Evolutionary conservation across 352 stramenopile genomes (phyloP).

Genomic region (Plasmopara muralis): DNA sequence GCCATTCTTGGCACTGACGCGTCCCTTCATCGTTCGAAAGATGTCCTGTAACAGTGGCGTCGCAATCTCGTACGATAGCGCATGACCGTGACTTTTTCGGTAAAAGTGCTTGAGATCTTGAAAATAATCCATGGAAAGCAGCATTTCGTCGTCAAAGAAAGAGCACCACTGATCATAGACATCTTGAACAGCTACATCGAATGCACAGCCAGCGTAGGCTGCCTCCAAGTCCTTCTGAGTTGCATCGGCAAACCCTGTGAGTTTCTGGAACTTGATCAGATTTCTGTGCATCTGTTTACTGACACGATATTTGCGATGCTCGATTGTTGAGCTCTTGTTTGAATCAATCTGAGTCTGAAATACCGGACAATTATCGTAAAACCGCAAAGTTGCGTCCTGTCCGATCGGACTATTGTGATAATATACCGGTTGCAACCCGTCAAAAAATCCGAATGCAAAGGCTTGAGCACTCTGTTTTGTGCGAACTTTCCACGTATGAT

Average conservation of each 20-base stretch:
- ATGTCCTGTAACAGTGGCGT: constrained; percentile 64
- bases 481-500: constrained; percentile 78
- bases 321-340: constrained; percentile 52
- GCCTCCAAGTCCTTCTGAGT: constrained; percentile 65
- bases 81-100: constrained; percentile 71
- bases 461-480: constrained; percentile 71
- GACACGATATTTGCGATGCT: constrained; percentile 48
- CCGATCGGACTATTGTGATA: constrained; percentile 45
- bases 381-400: constrained; percentile 58
- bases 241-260: constrained; percentile 14
- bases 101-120: constrained; percentile 86
- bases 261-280: constrained; percentile 37
- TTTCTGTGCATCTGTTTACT: constrained; percentile 49
- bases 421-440: constrained; percentile 47
- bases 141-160: constrained; percentile 55
- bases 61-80: constrained; percentile 67
- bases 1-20: constrained; percentile 24
- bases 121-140: constrained; percentile 80
- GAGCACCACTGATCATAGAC: constrained; percentile 55
- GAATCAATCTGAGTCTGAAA: constrained; percentile 53
- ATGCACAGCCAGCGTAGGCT: constrained; percentile 72
- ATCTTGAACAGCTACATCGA: constrained; percentile 58
- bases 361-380: constrained; percentile 75
- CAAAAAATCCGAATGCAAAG: constrained; percentile 72
- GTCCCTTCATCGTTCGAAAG: constrained; percentile 43